phyloP scores from a whole-genome alignment of 805 yeast genomes.

The Lachancea sp. region DNA sequence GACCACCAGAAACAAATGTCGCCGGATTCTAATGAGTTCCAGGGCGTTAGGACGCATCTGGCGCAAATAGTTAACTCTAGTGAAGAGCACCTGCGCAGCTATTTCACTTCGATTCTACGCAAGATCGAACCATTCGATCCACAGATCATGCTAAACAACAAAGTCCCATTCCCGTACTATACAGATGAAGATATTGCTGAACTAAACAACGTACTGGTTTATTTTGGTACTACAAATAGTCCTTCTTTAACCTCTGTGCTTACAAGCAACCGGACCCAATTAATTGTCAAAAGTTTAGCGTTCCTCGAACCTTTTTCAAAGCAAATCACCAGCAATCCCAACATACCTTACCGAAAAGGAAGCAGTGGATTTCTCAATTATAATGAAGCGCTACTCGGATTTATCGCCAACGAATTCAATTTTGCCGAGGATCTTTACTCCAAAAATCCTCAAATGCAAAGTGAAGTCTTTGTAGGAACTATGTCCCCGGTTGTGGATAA shows the following conservation, averaged over 20 bases:
- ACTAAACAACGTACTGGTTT: slow-evolving; percentile 39
- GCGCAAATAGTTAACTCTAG: slow-evolving; percentile 50
- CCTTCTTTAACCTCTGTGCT: slow-evolving; percentile 33
- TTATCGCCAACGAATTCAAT: slow-evolving; percentile 45
- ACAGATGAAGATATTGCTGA: slow-evolving; percentile 35
- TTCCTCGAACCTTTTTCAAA: slow-evolving; percentile 42
- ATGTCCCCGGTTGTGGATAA: slow-evolving; percentile 35
- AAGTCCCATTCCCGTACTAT: slow-evolving; percentile 38
- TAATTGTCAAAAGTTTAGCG: slow-evolving; percentile 40
- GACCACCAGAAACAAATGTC: slow-evolving; percentile 23
- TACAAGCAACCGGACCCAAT: slow-evolving; percentile 38
- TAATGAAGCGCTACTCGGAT: slow-evolving; percentile 45
- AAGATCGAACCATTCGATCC: slow-evolving; percentile 43
- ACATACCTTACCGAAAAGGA: slow-evolving; percentile 54
- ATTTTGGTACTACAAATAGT: slow-evolving; percentile 33
- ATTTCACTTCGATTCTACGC: slow-evolving; percentile 42
- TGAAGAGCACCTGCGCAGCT: slow-evolving; percentile 46
- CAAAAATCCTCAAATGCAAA: slow-evolving; percentile 29
- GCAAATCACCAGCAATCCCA: slow-evolving; percentile 34
- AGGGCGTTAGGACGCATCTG: slow-evolving; percentile 60
- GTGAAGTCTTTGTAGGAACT: slow-evolving; percentile 30
- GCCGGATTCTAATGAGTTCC: slow-evolving; percentile 40
- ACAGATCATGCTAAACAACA: slow-evolving; percentile 35
- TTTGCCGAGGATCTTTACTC: slow-evolving; percentile 40
- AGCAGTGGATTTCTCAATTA: slow-evolving; percentile 52